Conservation (phyloP, 1,284 basidiomycete genomes). For the Cryptococcus deneoformans region DNA sequence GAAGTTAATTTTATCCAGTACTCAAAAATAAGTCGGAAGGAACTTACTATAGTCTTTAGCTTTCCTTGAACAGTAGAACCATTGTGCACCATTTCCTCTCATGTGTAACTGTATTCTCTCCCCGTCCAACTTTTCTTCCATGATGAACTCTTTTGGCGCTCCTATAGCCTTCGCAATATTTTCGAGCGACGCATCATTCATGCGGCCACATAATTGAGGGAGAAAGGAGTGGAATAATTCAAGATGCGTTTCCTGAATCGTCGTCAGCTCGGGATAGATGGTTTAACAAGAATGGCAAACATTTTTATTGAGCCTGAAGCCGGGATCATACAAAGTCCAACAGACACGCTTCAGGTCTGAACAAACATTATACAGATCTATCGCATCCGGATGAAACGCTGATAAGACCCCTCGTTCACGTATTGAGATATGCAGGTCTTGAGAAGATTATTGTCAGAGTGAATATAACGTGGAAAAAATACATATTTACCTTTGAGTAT, state of each 20-base stretch:
- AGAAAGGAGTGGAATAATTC: slow-evolving; percentile 79
- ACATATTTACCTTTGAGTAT: slow-evolving; percentile 68
- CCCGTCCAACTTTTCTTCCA: slow-evolving; percentile 95
- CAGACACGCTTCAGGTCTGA: slow-evolving; percentile 89
- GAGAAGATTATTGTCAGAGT: neutral
- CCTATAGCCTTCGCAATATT: slow-evolving; percentile 80
- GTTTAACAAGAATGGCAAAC: slow-evolving; percentile 49
- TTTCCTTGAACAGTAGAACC: slow-evolving; percentile 88
- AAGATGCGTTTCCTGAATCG: slow-evolving; percentile 69
- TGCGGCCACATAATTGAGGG: slow-evolving; percentile 89
- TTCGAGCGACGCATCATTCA: slow-evolving; percentile 66
- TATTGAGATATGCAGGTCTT: slow-evolving; percentile 52
- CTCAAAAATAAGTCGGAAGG: neutral
- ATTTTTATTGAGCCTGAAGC: slow-evolving; percentile 44
- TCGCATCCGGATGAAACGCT: slow-evolving; percentile 86
- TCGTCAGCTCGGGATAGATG: no score
- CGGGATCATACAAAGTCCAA: slow-evolving; percentile 54
- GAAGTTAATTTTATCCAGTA: neutral
- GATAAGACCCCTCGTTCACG: slow-evolving; percentile 78
- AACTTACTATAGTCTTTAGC: slow-evolving; percentile 80
- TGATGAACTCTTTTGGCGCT: slow-evolving; percentile 64
- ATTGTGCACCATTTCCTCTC: slow-evolving; percentile 66
- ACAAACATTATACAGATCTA: slow-evolving; percentile 87
- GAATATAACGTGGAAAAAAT: neutral
- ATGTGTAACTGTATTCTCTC: slow-evolving; percentile 94